Evolutionary conservation across 805 yeast species (phyloP).

Genomic region (Nakazawaea wickerhamii): DNA sequence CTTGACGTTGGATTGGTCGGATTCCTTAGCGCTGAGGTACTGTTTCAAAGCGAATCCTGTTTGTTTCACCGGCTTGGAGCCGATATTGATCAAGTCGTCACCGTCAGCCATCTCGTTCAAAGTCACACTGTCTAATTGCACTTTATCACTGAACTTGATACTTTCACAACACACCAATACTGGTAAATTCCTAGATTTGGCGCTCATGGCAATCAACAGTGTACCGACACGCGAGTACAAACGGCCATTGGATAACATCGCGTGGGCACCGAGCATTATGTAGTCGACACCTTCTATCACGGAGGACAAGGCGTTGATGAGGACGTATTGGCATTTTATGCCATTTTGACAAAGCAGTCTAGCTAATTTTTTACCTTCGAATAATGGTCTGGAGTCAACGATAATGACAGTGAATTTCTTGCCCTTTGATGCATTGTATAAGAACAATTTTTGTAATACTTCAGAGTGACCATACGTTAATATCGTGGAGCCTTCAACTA

Average conservation of each 20-base stretch:
- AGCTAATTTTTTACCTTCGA: conserved; percentile 84
- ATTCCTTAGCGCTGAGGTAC: conserved; percentile 43
- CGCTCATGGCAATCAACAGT: conserved; percentile 88
- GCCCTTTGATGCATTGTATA: conserved; percentile 59
- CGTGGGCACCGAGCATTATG: conserved; percentile 93
- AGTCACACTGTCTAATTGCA: conserved; percentile 94
- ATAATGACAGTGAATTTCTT: conserved; percentile 74
- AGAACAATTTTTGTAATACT: conserved; percentile 70
- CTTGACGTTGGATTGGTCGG: conserved; percentile 24
- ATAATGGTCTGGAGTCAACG: conserved; percentile 90
- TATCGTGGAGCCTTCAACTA: conserved; percentile 69
- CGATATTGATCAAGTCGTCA: conserved; percentile 56
- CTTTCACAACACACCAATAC: conserved; percentile 95
- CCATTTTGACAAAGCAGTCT: conserved; percentile 55
- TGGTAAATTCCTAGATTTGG: conserved; percentile 83
- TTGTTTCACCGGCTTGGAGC: conserved; percentile 48
- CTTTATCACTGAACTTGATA: conserved; percentile 89
- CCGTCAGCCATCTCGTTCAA: conserved; percentile 84
- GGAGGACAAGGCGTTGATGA: conserved; percentile 74
- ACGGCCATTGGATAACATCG: conserved; percentile 92
- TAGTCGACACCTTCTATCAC: conserved; percentile 83
- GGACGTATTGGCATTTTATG: conserved; percentile 69
- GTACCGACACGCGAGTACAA: conserved; percentile 93
- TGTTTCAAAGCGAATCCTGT: conserved; percentile 62
- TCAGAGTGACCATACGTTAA: conserved; percentile 86